Evolutionary conservation across 768 basidiomycete species (phyloP).

Genomic region (Tulasnella sp.): DNA sequence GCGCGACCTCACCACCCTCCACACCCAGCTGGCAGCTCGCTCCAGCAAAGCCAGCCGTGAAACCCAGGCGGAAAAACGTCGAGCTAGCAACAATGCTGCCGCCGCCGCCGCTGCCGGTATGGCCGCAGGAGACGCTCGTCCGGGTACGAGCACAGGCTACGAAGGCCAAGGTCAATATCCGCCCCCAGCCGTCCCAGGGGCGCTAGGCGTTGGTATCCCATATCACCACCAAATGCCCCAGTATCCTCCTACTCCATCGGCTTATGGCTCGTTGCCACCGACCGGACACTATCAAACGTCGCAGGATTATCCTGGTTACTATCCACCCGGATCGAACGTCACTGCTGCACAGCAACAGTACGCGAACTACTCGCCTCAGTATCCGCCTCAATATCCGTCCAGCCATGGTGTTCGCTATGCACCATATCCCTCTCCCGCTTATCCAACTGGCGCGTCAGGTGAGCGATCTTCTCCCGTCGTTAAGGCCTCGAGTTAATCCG

Average conservation of each 20-base stretch:
- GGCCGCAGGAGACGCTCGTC: conserved; percentile 29
- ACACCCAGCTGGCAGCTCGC: conserved; percentile 57
- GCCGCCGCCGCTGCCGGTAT: conserved; percentile 12
- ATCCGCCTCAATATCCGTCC: conserved; percentile 3
- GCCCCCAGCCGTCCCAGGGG: background rate
- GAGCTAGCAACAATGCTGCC: background rate
- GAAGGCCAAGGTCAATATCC: conserved; percentile 25
- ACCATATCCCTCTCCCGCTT: conserved; percentile 2
- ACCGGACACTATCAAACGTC: background rate
- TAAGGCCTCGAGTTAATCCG: conserved; percentile 2
- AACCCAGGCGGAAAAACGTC: conserved; percentile 8
- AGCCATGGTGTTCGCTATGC: conserved; percentile 5
- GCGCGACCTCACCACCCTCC: conserved; percentile 74
- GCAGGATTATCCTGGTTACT: conserved; percentile 3
- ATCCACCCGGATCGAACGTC: background rate
- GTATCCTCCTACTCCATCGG: background rate
- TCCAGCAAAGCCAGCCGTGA: conserved; percentile 8
- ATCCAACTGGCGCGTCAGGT: conserved; percentile 1
- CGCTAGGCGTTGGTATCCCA: conserved; percentile 1
- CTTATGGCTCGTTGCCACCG: background rate
- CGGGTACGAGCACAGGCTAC: conserved; percentile 65
- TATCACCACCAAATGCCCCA: conserved; percentile 5
- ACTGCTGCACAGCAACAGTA: background rate
- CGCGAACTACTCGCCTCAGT: background rate
- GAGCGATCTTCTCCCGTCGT: background rate